phyloP scores from a whole-genome alignment of 2,329 filamentous ascomycete species.

The Colletotrichum sp. region DNA sequence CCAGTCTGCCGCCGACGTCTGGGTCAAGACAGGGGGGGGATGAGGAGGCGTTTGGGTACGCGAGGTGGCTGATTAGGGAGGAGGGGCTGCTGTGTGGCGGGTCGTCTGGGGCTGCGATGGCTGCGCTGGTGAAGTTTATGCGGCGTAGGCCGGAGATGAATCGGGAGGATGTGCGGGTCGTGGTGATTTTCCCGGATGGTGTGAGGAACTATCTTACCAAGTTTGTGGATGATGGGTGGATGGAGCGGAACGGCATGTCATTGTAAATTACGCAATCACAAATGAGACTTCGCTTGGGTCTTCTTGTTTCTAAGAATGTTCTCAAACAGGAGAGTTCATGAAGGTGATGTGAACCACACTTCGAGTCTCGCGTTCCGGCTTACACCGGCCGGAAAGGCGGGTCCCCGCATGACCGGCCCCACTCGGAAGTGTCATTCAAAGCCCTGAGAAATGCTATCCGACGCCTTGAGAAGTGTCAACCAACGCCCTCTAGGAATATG shows the following conservation, averaged over 20 bases:
- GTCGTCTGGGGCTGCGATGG: background rate
- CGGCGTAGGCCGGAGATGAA: background rate
- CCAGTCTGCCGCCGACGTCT: background rate
- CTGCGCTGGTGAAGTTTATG: background rate
- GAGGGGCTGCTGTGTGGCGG: background rate
- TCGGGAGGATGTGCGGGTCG: background rate
- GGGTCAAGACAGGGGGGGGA: background rate
- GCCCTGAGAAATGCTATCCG: background rate
- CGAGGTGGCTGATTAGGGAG: background rate
- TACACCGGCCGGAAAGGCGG: background rate
- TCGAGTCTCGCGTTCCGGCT: background rate
- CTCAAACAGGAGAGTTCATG: background rate
- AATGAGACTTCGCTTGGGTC: fast-evolving
- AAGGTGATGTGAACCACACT: background rate
- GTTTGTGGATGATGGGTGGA: background rate
- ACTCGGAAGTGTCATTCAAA: background rate
- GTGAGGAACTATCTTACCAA: background rate
- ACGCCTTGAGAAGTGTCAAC: background rate
- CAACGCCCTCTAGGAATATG: background rate
- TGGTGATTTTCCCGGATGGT: background rate
- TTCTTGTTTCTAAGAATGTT: background rate
- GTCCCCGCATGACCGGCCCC: too few species aligned
- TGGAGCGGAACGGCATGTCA: background rate
- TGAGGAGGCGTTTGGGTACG: background rate
- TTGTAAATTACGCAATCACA: background rate